Percentiles rank a stretch among this genome's conserved stretches.
Evolutionary conservation across 139 green algal genomes (phyloP).

Genomic region (Chlorella vulgaris): DNA sequence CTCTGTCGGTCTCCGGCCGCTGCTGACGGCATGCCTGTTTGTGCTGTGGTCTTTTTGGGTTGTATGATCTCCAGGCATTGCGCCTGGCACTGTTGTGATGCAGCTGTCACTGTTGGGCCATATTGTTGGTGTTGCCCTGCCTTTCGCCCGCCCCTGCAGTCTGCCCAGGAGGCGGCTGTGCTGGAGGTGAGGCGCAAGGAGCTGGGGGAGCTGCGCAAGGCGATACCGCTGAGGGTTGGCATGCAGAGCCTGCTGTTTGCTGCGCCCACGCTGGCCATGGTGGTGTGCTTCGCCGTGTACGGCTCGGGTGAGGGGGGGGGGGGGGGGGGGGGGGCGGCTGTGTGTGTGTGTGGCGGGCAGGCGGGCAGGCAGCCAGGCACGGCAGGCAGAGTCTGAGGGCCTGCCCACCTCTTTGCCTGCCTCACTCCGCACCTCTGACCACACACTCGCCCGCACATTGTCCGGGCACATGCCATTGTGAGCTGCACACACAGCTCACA

Average conservation of each 20-base stretch:
- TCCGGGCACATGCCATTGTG: too few relatives aligned
- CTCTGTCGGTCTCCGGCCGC: background rate
- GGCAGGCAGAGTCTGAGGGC: too few relatives aligned
- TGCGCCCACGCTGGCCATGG: slow-evolving; percentile 76
- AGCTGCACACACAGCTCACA: too few relatives aligned
- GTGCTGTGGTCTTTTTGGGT: too few relatives aligned
- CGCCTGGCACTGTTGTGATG: too few relatives aligned
- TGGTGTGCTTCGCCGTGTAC: slow-evolving; percentile 86
- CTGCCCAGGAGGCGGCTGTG: slow-evolving; percentile 54
- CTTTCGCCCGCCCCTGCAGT: background rate
- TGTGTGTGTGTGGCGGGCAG: background rate
- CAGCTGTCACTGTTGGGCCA: too few relatives aligned
- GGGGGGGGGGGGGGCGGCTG: background rate
- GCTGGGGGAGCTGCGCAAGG: slow-evolving; percentile 62
- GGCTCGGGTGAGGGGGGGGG: slow-evolving; percentile 5
- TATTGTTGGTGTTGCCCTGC: too few relatives aligned
- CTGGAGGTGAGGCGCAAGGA: slow-evolving; percentile 64
- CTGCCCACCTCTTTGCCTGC: too few relatives aligned
- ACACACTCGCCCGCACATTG: too few relatives aligned
- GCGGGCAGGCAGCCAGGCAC: background rate
- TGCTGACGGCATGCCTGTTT: too few relatives aligned
- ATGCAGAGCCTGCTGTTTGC: slow-evolving; percentile 82
- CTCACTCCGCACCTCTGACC: too few relatives aligned
- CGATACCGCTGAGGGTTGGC: slow-evolving; percentile 60
- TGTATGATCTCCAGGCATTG: too few relatives aligned